A percentile compares a stretch with the other conserved stretches of the same genome.
These are phyloP conservation scores for Plasmodium knowlesi DNA, from an alignment of 169 alveolate species.

Conservation along the genomic window DNA sequence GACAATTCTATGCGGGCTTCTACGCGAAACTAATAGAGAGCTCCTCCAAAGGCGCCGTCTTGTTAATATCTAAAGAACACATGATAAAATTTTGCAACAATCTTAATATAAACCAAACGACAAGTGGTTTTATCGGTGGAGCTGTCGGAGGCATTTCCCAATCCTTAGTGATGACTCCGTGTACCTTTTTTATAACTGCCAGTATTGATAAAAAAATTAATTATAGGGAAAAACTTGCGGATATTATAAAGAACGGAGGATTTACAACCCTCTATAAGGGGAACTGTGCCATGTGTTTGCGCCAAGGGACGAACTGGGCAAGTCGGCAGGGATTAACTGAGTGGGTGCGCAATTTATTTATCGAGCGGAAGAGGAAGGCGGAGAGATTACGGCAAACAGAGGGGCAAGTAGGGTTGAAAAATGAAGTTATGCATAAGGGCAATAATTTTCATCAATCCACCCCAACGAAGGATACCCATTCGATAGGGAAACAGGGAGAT, in stretches of 20 bases:
- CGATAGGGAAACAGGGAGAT: background rate
- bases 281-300: slow-evolving; percentile 81
- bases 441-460: background rate
- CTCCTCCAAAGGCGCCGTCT: slow-evolving; percentile 83
- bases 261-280: slow-evolving; percentile 84
- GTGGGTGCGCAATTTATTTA: slow-evolving; percentile 44
- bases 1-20: slow-evolving; percentile 83
- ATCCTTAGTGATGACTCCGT: slow-evolving; percentile 84
- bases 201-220: slow-evolving; percentile 78
- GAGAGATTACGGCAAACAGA: background rate
- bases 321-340: slow-evolving; percentile 87
- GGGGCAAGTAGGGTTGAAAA: background rate
- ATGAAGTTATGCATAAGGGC: background rate
- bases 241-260: slow-evolving; percentile 72
- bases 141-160: slow-evolving; percentile 85
- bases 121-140: slow-evolving; percentile 83
- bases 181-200: slow-evolving; percentile 86
- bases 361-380: slow-evolving; percentile 23
- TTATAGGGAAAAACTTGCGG: slow-evolving; percentile 16
- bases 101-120: slow-evolving; percentile 59
- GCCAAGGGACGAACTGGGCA: slow-evolving; percentile 89
- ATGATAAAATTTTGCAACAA: slow-evolving; percentile 23
- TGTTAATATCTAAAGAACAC: slow-evolving; percentile 79
- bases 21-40: slow-evolving; percentile 81
- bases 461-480: background rate